Conservation (phyloP, 495 filamentous ascomycete genomes). For the Staphylotrichum longicolle region DNA sequence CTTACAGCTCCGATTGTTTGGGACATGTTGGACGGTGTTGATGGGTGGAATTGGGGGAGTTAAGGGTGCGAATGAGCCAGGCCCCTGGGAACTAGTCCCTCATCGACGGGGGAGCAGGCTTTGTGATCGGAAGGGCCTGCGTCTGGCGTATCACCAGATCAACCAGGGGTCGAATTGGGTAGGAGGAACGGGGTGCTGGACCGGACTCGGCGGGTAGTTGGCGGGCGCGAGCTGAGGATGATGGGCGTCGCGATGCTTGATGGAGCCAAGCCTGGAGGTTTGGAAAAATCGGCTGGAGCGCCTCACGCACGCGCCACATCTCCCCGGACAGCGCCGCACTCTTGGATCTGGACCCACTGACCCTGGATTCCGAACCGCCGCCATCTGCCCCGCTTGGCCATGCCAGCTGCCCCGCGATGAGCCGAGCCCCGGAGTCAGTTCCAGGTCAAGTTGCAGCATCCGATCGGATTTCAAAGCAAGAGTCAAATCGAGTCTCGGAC, state of each 20-base stretch:
- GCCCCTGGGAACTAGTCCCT: constrained; percentile 32
- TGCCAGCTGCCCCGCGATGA: constrained; percentile 14
- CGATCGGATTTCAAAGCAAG: constrained; percentile 44
- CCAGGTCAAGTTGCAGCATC: not conserved
- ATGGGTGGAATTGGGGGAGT: not conserved
- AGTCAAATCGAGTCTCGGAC: not conserved
- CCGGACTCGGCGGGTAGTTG: constrained; percentile 7
- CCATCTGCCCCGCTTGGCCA: constrained; percentile 15
- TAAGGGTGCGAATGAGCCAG: constrained; percentile 1
- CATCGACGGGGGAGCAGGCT: constrained; percentile 21
- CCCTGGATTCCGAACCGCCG: not conserved
- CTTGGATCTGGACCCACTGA: not conserved
- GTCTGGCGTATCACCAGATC: not conserved
- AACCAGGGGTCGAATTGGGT: not conserved
- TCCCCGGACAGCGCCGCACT: constrained; percentile 3
- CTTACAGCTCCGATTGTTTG: constrained; percentile 29
- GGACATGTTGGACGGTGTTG: constrained; percentile 25
- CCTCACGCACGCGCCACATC: constrained; percentile 18
- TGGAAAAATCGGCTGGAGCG: constrained; percentile 22
- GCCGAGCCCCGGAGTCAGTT: constrained; percentile 13
- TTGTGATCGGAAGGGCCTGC: not conserved
- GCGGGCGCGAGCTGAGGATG: constrained; percentile 10
- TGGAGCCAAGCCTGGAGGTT: constrained; percentile 15
- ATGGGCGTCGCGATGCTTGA: constrained; percentile 20
- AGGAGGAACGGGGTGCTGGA: not conserved